phyloP scores from a whole-genome alignment of 2,329 filamentous ascomycete species.

The Chalara sp. region DNA sequence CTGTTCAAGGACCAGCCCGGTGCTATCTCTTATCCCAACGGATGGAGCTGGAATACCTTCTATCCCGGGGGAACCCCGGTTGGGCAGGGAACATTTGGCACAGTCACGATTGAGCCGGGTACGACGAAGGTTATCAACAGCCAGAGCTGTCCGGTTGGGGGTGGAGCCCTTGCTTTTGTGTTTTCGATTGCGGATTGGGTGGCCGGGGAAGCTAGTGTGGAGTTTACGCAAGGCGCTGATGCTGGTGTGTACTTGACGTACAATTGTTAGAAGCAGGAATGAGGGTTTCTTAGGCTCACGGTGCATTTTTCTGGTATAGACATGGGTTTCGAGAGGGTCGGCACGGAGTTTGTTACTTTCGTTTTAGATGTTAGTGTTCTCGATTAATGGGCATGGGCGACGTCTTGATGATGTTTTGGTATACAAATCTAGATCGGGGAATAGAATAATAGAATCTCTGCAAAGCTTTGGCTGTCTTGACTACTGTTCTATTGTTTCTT shows the following conservation, averaged over 20 bases:
- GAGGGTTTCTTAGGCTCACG: too few relatives aligned
- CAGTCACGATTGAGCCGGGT: constrained; percentile 5
- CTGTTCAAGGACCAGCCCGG: constrained; percentile 3
- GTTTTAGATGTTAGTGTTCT: too few relatives aligned
- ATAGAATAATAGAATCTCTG: too few relatives aligned
- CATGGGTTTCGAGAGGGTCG: too few relatives aligned
- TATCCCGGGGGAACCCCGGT: constrained; percentile 1
- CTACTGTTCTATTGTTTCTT: too few relatives aligned
- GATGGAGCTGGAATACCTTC: constrained; percentile 8
- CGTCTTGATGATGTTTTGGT: too few relatives aligned
- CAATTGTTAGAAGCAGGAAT: background rate
- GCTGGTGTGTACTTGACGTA: constrained; percentile 1
- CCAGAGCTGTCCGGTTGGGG: constrained; percentile 9
- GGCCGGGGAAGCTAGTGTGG: background rate
- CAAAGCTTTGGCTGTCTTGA: too few relatives aligned
- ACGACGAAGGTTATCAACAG: constrained; percentile 9
- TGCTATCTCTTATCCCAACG: constrained; percentile 5
- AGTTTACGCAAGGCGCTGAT: background rate
- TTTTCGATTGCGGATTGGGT: constrained; percentile 10
- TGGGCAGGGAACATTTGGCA: constrained; percentile 35
- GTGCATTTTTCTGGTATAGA: too few relatives aligned
- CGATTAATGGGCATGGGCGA: too few relatives aligned
- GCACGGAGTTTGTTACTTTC: too few relatives aligned
- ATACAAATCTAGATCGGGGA: too few relatives aligned
- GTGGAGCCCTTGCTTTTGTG: constrained; percentile 11